Evolutionary conservation across 768 basidiomycete species (phyloP).

Genomic region (Leccinum uliginosum): DNA sequence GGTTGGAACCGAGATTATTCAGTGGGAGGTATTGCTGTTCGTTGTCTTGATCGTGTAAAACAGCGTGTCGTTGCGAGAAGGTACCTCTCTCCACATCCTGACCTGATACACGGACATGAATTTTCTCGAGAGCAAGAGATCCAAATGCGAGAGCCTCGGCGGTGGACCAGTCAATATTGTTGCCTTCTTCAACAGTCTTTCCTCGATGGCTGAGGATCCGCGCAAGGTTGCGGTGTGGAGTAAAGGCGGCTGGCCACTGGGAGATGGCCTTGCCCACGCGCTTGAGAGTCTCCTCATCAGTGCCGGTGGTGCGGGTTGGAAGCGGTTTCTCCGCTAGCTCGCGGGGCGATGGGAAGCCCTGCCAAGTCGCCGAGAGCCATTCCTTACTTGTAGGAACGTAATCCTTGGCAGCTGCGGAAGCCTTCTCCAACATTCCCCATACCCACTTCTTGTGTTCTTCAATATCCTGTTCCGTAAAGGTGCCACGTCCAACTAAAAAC

Average conservation of each 20-base stretch:
- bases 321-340: constrained; percentile 90
- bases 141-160: constrained; percentile 98
- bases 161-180: constrained; percentile 95
- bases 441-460: constrained; percentile 99
- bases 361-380: constrained; percentile 98
- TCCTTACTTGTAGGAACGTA: constrained; percentile 94
- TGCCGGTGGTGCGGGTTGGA: constrained; percentile 86
- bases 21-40: constrained; percentile 88
- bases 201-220: constrained; percentile 87
- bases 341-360: constrained; percentile 96
- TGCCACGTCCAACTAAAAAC: constrained; percentile 82
- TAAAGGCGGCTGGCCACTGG: constrained; percentile 79
- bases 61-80: constrained; percentile 97
- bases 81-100: constrained; percentile 99
- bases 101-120: constrained; percentile 92
- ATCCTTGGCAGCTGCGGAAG: constrained; percentile 89
- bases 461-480: constrained; percentile 94
- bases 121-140: constrained; percentile 86
- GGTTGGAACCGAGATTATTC: constrained; percentile 80
- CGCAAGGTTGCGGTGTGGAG: constrained; percentile 86
- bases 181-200: constrained; percentile 87
- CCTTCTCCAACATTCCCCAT: constrained; percentile 97
- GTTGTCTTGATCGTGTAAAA: constrained; percentile 92
- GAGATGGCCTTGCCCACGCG: constrained; percentile 86
- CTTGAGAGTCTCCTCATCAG: constrained; percentile 70